Percentiles rank a stretch among this genome's conserved stretches.
These are phyloP conservation scores for Amauroascus verrucosus DNA, from an alignment of 2,329 filamentous ascomycete genomes.

Conservation along the genomic window DNA sequence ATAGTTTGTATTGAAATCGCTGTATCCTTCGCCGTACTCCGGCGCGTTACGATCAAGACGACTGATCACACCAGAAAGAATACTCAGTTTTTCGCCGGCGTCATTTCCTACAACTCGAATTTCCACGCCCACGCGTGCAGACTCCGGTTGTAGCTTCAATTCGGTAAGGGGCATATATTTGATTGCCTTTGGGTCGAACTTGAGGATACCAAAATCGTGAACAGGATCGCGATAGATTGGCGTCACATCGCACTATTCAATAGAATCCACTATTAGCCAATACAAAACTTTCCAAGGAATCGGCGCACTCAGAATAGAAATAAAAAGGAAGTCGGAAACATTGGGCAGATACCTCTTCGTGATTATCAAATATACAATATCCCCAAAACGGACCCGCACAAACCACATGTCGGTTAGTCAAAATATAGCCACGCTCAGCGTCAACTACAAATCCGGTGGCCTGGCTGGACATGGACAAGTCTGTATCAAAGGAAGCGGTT, in stretches of 20 bases:
- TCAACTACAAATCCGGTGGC: slow-evolving; percentile 97
- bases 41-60: slow-evolving; percentile 91
- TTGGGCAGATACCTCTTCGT: slow-evolving; percentile 55
- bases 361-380: slow-evolving; percentile 97
- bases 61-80: slow-evolving; percentile 93
- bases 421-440: slow-evolving; percentile 77
- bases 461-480: slow-evolving; percentile 83
- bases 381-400: slow-evolving; percentile 95
- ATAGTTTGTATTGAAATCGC: slow-evolving; percentile 93
- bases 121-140: slow-evolving; percentile 78
- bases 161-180: slow-evolving; percentile 91
- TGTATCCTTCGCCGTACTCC: slow-evolving; percentile 95
- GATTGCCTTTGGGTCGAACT: slow-evolving; percentile 90
- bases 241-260: slow-evolving; percentile 70
- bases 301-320: neutral
- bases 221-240: slow-evolving; percentile 97
- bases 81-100: slow-evolving; percentile 95
- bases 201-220: slow-evolving; percentile 93
- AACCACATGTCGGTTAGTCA: slow-evolving; percentile 88
- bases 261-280: neutral
- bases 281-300: neutral
- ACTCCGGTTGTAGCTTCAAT: slow-evolving; percentile 70
- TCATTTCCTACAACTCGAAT: slow-evolving; percentile 98
- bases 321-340: neutral
- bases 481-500: slow-evolving; percentile 97